phyloP scores from a whole-genome alignment of 139 green algal genomes.

The Coccomyxa sp. region DNA sequence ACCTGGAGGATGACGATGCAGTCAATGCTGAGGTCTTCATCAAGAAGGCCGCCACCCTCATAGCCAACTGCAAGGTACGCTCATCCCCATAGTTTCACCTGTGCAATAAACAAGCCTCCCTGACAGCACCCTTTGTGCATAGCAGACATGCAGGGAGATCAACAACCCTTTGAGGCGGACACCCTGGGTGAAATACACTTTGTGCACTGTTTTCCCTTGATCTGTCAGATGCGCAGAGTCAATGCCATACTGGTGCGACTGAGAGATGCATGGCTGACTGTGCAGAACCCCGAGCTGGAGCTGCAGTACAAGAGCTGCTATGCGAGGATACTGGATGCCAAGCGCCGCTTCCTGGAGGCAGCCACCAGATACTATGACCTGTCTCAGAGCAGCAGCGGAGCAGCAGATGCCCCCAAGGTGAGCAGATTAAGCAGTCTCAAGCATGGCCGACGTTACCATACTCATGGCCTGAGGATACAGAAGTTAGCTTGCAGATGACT shows the following conservation, averaged over 20 bases:
- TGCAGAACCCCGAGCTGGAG: slow-evolving; percentile 73
- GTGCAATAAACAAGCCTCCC: background rate
- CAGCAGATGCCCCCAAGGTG: slow-evolving; percentile 13
- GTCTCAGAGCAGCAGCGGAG: slow-evolving; percentile 37
- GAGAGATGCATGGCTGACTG: background rate
- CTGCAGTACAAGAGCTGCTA: slow-evolving; percentile 98
- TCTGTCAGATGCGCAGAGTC: background rate
- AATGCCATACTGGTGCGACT: background rate
- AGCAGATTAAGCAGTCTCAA: too few species aligned
- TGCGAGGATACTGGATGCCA: slow-evolving; percentile 91
- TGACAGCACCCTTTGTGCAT: background rate
- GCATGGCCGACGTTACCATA: too few species aligned
- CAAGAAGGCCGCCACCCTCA: slow-evolving; percentile 86
- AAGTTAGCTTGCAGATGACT: too few species aligned
- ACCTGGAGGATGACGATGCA: slow-evolving; percentile 89
- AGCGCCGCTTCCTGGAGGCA: slow-evolving; percentile 91
- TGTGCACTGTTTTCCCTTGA: background rate
- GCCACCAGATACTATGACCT: slow-evolving; percentile 86
- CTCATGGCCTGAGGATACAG: too few species aligned
- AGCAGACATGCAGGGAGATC: too few species aligned
- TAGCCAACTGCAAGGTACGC: slow-evolving; percentile 64
- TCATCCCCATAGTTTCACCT: too few species aligned
- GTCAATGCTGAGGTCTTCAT: slow-evolving; percentile 88
- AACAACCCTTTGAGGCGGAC: too few species aligned
- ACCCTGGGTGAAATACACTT: too few species aligned